Percentiles rank a stretch among this genome's conserved stretches.
Conservation (phyloP, 257 asterid genomes). For the Nicotiana noctiflora region DNA sequence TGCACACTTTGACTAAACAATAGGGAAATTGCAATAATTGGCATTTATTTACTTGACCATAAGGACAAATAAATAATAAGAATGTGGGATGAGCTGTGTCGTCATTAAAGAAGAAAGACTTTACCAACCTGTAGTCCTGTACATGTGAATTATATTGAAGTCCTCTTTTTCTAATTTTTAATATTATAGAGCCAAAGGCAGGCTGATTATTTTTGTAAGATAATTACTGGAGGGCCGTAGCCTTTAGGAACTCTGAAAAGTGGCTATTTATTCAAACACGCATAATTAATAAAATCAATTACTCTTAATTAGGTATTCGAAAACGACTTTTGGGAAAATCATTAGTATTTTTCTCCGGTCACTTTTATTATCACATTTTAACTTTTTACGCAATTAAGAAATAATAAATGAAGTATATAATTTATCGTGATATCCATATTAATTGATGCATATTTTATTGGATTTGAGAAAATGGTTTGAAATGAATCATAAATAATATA, state of each 20-base stretch:
- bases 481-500: too few species aligned
- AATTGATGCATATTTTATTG: too few species aligned
- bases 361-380: too few species aligned
- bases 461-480: too few species aligned
- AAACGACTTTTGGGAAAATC: not conserved
- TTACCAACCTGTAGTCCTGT: not conserved
- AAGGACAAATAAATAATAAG: not conserved
- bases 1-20: slow-evolving; percentile 2
- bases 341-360: too few species aligned
- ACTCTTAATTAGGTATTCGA: not conserved
- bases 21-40: not conserved
- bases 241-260: not conserved
- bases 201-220: not conserved
- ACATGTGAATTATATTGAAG: not conserved
- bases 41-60: not conserved
- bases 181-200: not conserved
- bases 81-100: not conserved
- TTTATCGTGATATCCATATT: too few species aligned
- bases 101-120: not conserved
- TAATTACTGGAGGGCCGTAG: not conserved
- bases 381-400: too few species aligned
- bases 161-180: not conserved
- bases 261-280: not conserved
- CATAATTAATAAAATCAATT: not conserved
- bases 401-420: too few species aligned